Conservation (phyloP, 2,329 filamentous ascomycete genomes). For the Hirsutella thompsonii region DNA sequence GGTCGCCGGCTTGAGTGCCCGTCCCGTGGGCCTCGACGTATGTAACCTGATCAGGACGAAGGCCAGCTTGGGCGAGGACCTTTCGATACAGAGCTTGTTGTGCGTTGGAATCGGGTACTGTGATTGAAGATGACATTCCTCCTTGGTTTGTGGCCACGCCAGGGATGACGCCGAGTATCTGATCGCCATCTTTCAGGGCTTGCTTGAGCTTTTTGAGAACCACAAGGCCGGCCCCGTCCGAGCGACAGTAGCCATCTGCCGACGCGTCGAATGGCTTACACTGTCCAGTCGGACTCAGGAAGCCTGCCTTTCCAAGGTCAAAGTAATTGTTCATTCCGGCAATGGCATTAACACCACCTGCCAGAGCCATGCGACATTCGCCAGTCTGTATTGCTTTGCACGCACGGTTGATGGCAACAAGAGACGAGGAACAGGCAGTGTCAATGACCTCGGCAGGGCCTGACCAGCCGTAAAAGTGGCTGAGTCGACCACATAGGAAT, state of each 20-base stretch:
- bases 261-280: constrained; percentile 46
- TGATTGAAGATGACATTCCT: constrained; percentile 57
- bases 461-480: constrained; percentile 3
- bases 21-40: constrained; percentile 2
- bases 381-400: constrained; percentile 5
- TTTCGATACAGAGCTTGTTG: not conserved
- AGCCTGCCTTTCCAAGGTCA: constrained; percentile 50
- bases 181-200: constrained; percentile 45
- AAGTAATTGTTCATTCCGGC: constrained; percentile 49
- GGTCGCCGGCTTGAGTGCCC: constrained; percentile 1
- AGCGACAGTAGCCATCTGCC: constrained; percentile 46
- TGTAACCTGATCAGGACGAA: not conserved
- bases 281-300: constrained; percentile 36
- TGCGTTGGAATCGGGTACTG: constrained; percentile 48
- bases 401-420: constrained; percentile 2
- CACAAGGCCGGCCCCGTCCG: constrained; percentile 32
- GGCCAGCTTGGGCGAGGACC: not conserved
- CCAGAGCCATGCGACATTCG: constrained; percentile 43
- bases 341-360: constrained; percentile 51
- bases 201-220: constrained; percentile 37
- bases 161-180: constrained; percentile 48
- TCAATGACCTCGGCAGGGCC: constrained; percentile 4
- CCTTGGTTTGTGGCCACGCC: constrained; percentile 59
- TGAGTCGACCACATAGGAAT: constrained; percentile 3
- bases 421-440: constrained; percentile 2